Evolutionary conservation across 306 rosid genomes (phyloP).

Genomic region (Carpinus fangiana): DNA sequence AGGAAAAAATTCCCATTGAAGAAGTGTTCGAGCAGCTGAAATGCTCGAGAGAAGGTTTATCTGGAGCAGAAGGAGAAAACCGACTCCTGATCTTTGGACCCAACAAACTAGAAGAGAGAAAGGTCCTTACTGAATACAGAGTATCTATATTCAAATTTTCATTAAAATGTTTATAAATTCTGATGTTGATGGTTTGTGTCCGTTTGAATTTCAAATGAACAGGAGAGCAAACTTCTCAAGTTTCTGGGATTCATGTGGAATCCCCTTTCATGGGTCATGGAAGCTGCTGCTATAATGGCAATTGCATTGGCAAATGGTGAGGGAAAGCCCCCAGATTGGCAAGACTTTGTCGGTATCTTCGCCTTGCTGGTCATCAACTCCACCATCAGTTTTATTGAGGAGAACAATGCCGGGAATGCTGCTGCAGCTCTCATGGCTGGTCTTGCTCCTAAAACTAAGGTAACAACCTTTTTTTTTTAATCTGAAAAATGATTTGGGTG

Average conservation of each 20-base stretch:
- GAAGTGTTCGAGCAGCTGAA: conserved; percentile 90
- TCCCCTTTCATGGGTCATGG: conserved; percentile 99
- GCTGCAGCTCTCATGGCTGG: conserved; percentile 99
- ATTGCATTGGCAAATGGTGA: conserved; percentile 93
- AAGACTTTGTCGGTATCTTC: conserved; percentile 86
- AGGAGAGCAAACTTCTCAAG: conserved; percentile 97
- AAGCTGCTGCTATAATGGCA: conserved; percentile 93
- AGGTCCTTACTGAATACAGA: conserved; percentile 42
- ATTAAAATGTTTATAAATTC: conserved; percentile 3
- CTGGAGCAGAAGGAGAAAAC: conserved; percentile 69
- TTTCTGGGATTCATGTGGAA: conserved; percentile 99
- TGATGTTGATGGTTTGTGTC: conserved; percentile 24
- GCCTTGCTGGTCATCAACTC: conserved; percentile 87
- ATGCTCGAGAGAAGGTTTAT: conserved; percentile 79
- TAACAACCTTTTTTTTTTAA: conserved; percentile 8
- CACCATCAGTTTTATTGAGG: conserved; percentile 97
- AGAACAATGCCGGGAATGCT: conserved; percentile 97
- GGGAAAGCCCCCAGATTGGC: conserved; percentile 95
- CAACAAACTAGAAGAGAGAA: conserved; percentile 96
- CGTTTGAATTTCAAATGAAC: conserved; percentile 23
- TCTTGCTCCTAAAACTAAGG: conserved; percentile 98
- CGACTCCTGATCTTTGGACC: conserved; percentile 94
- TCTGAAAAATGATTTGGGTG: neutral
- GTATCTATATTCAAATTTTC: neutral
- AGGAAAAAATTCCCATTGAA: conserved; percentile 92